These are phyloP conservation scores for Kalmusia sp. DNA, from an alignment of 2,329 filamentous ascomycete genomes.

Conservation along the genomic window DNA sequence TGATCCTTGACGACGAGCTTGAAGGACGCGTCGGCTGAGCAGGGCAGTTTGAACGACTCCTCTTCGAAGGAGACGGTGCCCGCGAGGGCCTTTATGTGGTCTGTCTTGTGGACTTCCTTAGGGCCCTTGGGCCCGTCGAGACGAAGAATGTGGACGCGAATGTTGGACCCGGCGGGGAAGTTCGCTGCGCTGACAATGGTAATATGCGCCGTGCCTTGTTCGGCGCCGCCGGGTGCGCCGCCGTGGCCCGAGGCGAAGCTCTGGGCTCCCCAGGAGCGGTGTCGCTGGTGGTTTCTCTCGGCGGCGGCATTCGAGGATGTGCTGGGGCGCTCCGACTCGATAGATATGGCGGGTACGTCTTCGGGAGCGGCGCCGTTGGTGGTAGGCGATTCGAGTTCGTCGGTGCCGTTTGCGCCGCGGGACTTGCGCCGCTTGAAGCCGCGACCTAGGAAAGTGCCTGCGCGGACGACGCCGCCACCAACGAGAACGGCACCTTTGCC, in stretches of 20 bases:
- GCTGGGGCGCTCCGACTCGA: slow-evolving; percentile 32
- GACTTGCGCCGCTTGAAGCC: slow-evolving; percentile 79
- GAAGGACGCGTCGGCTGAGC: slow-evolving; percentile 84
- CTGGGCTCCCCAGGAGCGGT: slow-evolving; percentile 45
- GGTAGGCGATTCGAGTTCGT: slow-evolving; percentile 50
- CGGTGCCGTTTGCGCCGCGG: slow-evolving; percentile 51
- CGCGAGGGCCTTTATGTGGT: slow-evolving; percentile 77
- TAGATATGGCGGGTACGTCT: slow-evolving; percentile 37
- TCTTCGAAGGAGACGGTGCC: slow-evolving; percentile 64
- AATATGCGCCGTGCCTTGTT: slow-evolving; percentile 79
- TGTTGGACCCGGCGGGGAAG: slow-evolving; percentile 76
- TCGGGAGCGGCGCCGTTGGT: slow-evolving; percentile 49
- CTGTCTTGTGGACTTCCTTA: slow-evolving; percentile 90
- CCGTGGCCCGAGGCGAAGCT: slow-evolving; percentile 50
- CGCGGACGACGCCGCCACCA: slow-evolving; percentile 83
- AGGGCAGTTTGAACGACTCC: slow-evolving; percentile 79
- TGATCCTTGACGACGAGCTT: slow-evolving; percentile 86
- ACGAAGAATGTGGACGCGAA: slow-evolving; percentile 79
- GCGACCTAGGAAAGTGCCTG: slow-evolving; percentile 87
- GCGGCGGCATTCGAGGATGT: slow-evolving; percentile 11
- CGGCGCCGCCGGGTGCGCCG: slow-evolving; percentile 57
- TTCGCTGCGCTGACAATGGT: slow-evolving; percentile 79
- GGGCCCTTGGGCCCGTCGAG: slow-evolving; percentile 68
- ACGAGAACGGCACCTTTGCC: slow-evolving; percentile 76
- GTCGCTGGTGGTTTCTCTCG: slow-evolving; percentile 36